A percentile compares a stretch with the other conserved stretches of the same genome.
phyloP scores from a whole-genome alignment of 495 filamentous ascomycete genomes.

The Xylaria curta region DNA sequence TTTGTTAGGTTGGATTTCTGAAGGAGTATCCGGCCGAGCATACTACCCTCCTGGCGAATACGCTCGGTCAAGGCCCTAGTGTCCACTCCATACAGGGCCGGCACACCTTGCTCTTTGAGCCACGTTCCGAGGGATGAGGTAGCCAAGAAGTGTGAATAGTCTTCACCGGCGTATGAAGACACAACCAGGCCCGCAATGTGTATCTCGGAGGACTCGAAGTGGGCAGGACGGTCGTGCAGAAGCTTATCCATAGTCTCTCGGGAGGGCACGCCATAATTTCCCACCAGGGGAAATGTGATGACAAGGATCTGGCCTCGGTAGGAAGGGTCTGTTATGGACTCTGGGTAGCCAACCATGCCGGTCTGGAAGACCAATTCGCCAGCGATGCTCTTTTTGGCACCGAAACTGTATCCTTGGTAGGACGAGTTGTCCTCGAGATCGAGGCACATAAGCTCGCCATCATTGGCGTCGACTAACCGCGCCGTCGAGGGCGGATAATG shows the following conservation, averaged over 20 bases:
- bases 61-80: conserved; percentile 92
- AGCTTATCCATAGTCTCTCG: conserved; percentile 81
- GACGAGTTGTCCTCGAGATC: conserved; percentile 89
- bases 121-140: conserved; percentile 87
- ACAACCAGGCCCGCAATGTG: conserved; percentile 91
- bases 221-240: conserved; percentile 79
- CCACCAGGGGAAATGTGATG: conserved; percentile 87
- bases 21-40: conserved; percentile 89
- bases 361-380: conserved; percentile 99
- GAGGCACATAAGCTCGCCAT: conserved; percentile 71
- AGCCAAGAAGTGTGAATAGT: conserved; percentile 93
- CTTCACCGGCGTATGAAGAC: conserved; percentile 89
- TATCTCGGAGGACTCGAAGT: conserved; percentile 91
- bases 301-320: conserved; percentile 93
- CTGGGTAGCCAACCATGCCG: conserved; percentile 98
- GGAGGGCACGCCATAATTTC: conserved; percentile 94
- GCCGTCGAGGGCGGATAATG: conserved; percentile 64
- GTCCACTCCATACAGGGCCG: conserved; percentile 96
- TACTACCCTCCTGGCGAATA: conserved; percentile 91
- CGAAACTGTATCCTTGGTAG: conserved; percentile 94
- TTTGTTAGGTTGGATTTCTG: conserved; percentile 64
- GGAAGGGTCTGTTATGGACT: conserved; percentile 91
- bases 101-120: conserved; percentile 93
- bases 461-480: conserved; percentile 50
- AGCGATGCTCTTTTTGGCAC: conserved; percentile 86